Conservation (phyloP, 768 basidiomycete genomes). For the Coprinopsis sp. region DNA sequence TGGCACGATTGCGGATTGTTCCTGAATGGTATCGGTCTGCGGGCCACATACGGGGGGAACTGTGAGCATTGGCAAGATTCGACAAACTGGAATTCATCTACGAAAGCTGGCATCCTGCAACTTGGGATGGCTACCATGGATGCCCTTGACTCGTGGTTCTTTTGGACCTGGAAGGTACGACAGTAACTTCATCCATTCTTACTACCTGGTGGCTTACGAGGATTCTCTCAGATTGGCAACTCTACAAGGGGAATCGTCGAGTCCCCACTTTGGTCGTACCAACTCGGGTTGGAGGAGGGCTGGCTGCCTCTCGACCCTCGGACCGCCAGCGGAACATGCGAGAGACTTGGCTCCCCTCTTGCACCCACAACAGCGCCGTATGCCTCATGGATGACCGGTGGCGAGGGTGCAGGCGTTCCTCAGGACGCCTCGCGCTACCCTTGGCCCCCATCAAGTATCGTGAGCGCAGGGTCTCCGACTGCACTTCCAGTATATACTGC, state of each 20-base stretch:
- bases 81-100: slow-evolving; percentile 43
- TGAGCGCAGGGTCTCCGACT: slow-evolving; percentile 27
- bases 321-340: slow-evolving; percentile 54
- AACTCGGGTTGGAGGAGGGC: slow-evolving; percentile 35
- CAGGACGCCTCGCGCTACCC: slow-evolving; percentile 34
- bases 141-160: slow-evolving; percentile 39
- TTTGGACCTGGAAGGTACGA: slow-evolving; percentile 53
- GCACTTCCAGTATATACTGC: slow-evolving; percentile 62
- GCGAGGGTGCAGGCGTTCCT: slow-evolving; percentile 48
- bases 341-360: slow-evolving; percentile 40
- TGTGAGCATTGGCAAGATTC: slow-evolving; percentile 46
- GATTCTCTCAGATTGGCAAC: slow-evolving; percentile 35
- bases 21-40: slow-evolving; percentile 22
- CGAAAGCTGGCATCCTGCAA: slow-evolving; percentile 37
- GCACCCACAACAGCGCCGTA: slow-evolving; percentile 41
- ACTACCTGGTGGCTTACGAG: too few species aligned
- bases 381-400: slow-evolving; percentile 67
- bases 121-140: slow-evolving; percentile 57
- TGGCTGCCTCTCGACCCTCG: slow-evolving; percentile 52
- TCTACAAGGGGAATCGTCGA: slow-evolving; percentile 34
- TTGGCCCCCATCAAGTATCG: slow-evolving; percentile 63
- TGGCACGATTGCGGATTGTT: slow-evolving; percentile 57
- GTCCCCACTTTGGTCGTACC: slow-evolving; percentile 48
- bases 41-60: slow-evolving; percentile 28
- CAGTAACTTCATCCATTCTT: slow-evolving; percentile 26